Evolutionary conservation across 176 grass and related monocot genomes (phyloP).

Genomic region (Miscanthus lutarioriparius): DNA sequence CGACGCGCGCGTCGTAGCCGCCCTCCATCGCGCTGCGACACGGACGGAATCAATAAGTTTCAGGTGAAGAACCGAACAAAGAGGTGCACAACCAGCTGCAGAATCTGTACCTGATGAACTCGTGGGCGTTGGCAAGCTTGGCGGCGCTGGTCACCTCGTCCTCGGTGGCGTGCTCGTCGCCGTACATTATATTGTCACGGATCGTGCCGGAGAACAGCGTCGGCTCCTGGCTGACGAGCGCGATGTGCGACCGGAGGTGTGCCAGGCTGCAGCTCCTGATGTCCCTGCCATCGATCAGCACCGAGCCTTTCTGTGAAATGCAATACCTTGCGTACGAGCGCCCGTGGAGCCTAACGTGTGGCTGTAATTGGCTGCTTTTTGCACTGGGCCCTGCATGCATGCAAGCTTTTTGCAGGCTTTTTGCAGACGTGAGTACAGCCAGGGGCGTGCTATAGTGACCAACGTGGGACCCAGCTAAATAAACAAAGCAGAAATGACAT

Average conservation of each 20-base stretch:
- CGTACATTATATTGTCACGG: slow-evolving; percentile 49
- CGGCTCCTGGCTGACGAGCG: slow-evolving; percentile 59
- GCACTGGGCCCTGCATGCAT: too few relatives aligned
- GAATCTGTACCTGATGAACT: slow-evolving; percentile 44
- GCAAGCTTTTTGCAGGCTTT: too few relatives aligned
- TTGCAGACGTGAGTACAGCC: too few relatives aligned
- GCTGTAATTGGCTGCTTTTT: too few relatives aligned
- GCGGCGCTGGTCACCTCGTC: slow-evolving; percentile 41
- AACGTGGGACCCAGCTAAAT: too few relatives aligned
- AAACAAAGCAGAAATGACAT: too few relatives aligned
- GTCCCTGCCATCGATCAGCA: slow-evolving; percentile 52
- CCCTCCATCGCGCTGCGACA: slow-evolving; percentile 41
- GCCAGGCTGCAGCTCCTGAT: slow-evolving; percentile 41
- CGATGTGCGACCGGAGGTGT: slow-evolving; percentile 46
- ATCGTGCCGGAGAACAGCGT: slow-evolving; percentile 55
- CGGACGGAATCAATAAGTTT: neutral
- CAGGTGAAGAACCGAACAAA: neutral
- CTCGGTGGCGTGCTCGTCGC: slow-evolving; percentile 42
- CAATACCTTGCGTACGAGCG: too few relatives aligned
- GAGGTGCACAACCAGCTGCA: neutral
- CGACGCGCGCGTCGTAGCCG: slow-evolving; percentile 55
- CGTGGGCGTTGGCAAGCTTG: slow-evolving; percentile 45
- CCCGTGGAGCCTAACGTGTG: too few relatives aligned
- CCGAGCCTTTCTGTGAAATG: slow-evolving; percentile 32
- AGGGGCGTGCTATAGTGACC: too few relatives aligned